A percentile compares a stretch with the other conserved stretches of the same genome.
Evolutionary conservation across 2,329 filamentous ascomycete genomes (phyloP).

Genomic region (Arachnomyces sp.): DNA sequence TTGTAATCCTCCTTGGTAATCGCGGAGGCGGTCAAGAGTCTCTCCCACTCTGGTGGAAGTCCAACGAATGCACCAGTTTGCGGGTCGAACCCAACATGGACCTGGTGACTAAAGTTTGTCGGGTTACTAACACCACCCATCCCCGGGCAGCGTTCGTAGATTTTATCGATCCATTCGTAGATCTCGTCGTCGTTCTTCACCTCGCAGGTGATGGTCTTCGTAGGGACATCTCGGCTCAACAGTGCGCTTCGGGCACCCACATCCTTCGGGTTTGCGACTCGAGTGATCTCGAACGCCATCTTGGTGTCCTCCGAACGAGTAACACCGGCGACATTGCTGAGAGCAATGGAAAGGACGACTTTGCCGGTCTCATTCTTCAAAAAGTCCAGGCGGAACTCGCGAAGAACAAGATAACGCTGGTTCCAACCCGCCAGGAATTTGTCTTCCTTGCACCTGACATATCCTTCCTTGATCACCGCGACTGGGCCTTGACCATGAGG

Average conservation of each 20-base stretch:
- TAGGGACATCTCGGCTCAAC: constrained; percentile 70
- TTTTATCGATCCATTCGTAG: constrained; percentile 98
- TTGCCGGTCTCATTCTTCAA: constrained; percentile 87
- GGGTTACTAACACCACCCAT: constrained; percentile 98
- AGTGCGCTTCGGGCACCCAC: constrained; percentile 60
- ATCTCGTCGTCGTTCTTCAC: constrained; percentile 95
- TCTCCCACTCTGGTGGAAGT: constrained; percentile 92
- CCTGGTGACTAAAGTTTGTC: constrained; percentile 93
- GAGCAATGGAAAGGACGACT: constrained; percentile 72
- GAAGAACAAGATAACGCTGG: constrained; percentile 82
- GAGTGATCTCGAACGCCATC: constrained; percentile 89
- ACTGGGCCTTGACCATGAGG: constrained; percentile 60
- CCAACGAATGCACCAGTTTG: constrained; percentile 93
- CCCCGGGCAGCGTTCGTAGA: constrained; percentile 91
- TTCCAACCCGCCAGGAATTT: constrained; percentile 73
- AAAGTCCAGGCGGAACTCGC: constrained; percentile 90
- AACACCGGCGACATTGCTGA: constrained; percentile 84
- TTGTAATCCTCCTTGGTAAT: constrained; percentile 99
- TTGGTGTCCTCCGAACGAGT: constrained; percentile 84
- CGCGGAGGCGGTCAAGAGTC: constrained; percentile 87
- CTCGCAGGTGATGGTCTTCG: constrained; percentile 79
- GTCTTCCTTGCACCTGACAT: constrained; percentile 67
- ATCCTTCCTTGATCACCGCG: constrained; percentile 62
- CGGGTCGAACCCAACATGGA: constrained; percentile 95
- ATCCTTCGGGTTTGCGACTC: constrained; percentile 53